A percentile compares a stretch with the other conserved stretches of the same genome.
Evolutionary conservation across 2,329 filamentous ascomycete genomes (phyloP).

Genomic region (Cladosporium sp.): DNA sequence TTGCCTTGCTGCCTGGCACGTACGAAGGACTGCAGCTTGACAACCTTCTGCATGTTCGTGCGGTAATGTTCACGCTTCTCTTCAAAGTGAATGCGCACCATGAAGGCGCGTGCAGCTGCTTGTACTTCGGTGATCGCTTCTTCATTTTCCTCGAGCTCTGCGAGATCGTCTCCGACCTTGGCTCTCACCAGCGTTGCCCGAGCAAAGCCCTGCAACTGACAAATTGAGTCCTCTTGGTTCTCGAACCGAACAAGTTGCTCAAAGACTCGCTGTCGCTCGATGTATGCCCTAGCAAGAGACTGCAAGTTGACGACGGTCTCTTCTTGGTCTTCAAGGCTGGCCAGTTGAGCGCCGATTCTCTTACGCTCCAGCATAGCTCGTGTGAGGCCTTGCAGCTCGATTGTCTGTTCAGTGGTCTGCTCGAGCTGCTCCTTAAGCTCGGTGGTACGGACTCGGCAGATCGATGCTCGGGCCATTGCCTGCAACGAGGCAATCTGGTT

Average conservation of each 20-base stretch:
- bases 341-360: slow-evolving; percentile 46
- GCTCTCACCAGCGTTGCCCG: slow-evolving; percentile 78
- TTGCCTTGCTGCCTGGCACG: slow-evolving; percentile 93
- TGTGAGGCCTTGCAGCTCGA: slow-evolving; percentile 54
- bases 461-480: slow-evolving; percentile 40
- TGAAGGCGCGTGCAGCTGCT: slow-evolving; percentile 67
- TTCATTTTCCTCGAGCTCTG: slow-evolving; percentile 79
- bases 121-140: slow-evolving; percentile 74
- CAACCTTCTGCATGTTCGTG: slow-evolving; percentile 97
- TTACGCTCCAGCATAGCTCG: slow-evolving; percentile 51
- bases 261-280: slow-evolving; percentile 61
- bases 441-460: slow-evolving; percentile 24
- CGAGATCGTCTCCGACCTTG: slow-evolving; percentile 70
- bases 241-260: slow-evolving; percentile 69
- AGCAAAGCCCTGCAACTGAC: slow-evolving; percentile 70
- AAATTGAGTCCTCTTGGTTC: slow-evolving; percentile 65
- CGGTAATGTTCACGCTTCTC: slow-evolving; percentile 88
- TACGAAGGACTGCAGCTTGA: slow-evolving; percentile 98
- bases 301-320: slow-evolving; percentile 64
- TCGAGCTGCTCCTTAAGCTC: slow-evolving; percentile 42
- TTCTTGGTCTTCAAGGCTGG: slow-evolving; percentile 59
- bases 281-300: slow-evolving; percentile 63
- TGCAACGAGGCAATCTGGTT: slow-evolving; percentile 37
- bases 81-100: slow-evolving; percentile 73
- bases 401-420: slow-evolving; percentile 45